These are phyloP conservation scores for Diaporthe helianthi DNA, from an alignment of 2,329 filamentous ascomycete species.

Conservation along the genomic window DNA sequence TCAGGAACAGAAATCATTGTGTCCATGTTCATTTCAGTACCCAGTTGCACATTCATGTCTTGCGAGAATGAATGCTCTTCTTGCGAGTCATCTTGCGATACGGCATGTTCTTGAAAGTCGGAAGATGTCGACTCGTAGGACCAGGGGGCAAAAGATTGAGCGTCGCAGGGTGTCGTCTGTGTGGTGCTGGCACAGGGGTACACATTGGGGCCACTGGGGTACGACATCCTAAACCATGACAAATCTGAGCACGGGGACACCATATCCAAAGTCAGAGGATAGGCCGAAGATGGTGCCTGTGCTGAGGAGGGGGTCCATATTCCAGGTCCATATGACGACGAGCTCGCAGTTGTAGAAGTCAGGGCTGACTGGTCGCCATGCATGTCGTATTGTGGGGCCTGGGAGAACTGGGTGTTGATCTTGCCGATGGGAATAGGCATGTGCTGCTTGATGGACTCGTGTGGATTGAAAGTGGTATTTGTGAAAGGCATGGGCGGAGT, in stretches of 20 bases:
- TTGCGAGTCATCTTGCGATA: background rate
- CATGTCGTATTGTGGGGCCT: too few species aligned
- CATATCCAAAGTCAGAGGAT: too few species aligned
- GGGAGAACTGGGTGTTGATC: background rate
- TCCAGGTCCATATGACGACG: background rate
- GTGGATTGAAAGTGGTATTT: too few species aligned
- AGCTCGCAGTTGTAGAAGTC: background rate
- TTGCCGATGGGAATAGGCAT: background rate
- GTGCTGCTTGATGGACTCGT: background rate
- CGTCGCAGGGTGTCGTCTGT: background rate
- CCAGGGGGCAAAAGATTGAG: background rate
- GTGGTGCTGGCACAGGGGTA: background rate
- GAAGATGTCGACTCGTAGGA: background rate
- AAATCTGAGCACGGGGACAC: background rate
- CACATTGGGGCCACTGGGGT: too few species aligned
- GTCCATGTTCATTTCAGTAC: background rate
- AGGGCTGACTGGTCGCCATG: too few species aligned
- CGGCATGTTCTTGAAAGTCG: background rate
- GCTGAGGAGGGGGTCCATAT: too few species aligned
- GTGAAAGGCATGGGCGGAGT: accelerated
- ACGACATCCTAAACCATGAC: background rate
- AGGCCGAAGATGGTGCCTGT: too few species aligned
- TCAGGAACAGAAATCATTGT: background rate
- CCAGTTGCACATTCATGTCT: background rate
- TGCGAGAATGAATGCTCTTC: background rate